Evolutionary conservation across 192 early-diverging fungal species (phyloP), one percentile per base, ranked within the genome.

Genomic region (Backusella liffmaniae): DNA sequence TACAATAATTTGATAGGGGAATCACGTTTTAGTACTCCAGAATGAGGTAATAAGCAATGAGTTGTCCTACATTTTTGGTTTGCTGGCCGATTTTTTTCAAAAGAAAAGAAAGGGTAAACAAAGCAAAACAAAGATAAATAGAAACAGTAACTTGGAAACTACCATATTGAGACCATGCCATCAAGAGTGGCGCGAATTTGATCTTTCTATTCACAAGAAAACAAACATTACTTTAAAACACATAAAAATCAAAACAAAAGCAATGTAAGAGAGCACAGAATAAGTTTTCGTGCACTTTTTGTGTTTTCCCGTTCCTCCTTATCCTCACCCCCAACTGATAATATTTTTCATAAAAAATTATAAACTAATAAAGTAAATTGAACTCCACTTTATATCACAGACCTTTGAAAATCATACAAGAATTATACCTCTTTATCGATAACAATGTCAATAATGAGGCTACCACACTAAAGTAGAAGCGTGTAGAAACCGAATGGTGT

Each of bases 21-120:
- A 62, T 62, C 56, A 62, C 56, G 56, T 62, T 62, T 62, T 62
- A 62, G 56, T 62, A 62, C 56, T 29, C 56, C 56, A 62, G 56
- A 62, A 62, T 62, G 56, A 62, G 56, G 56, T 62, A 62, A 62
- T 62, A 23, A 29, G 56, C 56, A 62, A 62, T 62, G 23, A 21
- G 26, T 23, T 62, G 56, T 62, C 56, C 23, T 62, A 62, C 56
- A 62, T 62, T 10, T 62, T 62, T 62, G 56, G 56, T 62, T 62
- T 62, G 23, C 23, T 29, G 23, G 56, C 23, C 3, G 56, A 62
- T 62, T 62, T 62, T 62, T 62, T 62, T 29, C 12, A 10, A 21
- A 56, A 56, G 2, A 21, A 56, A 7, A 39, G 9, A 39, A 39
- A 39, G 37, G 37, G 37, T 10, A 12, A 12, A 39, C 15, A 44